Evolutionary conservation across 257 asterid species (phyloP).

Genomic region (Echium plantagineum): DNA sequence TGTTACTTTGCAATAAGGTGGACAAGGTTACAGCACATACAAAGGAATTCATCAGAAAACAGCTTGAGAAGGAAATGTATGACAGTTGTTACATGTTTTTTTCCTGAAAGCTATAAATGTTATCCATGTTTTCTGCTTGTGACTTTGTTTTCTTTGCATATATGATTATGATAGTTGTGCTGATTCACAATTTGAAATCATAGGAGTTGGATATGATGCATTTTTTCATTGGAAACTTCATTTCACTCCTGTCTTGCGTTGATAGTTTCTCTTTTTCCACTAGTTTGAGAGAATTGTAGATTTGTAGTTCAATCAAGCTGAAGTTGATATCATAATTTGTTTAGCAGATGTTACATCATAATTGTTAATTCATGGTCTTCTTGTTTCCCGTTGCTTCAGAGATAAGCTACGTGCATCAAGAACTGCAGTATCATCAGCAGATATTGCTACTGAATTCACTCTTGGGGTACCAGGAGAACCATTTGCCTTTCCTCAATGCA

Average conservation of each 20-base stretch:
- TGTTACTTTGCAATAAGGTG: constrained; percentile 83
- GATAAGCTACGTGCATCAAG: constrained; percentile 88
- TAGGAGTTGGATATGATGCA: not conserved
- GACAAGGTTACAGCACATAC: constrained; percentile 84
- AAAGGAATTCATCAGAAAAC: constrained; percentile 67
- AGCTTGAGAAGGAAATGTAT: constrained; percentile 57
- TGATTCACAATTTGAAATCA: not conserved
- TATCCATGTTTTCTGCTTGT: not conserved
- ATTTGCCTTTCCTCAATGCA: constrained; percentile 68
- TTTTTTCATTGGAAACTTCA: not conserved
- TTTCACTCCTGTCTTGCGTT: too few relatives aligned
- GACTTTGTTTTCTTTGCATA: not conserved
- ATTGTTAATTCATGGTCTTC: not conserved
- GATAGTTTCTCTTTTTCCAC: not conserved
- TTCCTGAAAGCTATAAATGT: not conserved
- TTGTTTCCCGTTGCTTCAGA: constrained; percentile 17
- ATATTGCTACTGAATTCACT: constrained; percentile 43
- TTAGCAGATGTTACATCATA: too few relatives aligned
- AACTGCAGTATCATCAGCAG: constrained; percentile 76
- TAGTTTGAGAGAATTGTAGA: not conserved
- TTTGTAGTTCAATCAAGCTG: too few relatives aligned
- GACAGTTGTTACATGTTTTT: constrained; percentile 11
- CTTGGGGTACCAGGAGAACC: constrained; percentile 70
- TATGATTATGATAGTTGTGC: not conserved
- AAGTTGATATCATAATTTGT: too few relatives aligned